Conservation (phyloP, 495 filamentous ascomycete genomes). For the Penicillium coffeae region DNA sequence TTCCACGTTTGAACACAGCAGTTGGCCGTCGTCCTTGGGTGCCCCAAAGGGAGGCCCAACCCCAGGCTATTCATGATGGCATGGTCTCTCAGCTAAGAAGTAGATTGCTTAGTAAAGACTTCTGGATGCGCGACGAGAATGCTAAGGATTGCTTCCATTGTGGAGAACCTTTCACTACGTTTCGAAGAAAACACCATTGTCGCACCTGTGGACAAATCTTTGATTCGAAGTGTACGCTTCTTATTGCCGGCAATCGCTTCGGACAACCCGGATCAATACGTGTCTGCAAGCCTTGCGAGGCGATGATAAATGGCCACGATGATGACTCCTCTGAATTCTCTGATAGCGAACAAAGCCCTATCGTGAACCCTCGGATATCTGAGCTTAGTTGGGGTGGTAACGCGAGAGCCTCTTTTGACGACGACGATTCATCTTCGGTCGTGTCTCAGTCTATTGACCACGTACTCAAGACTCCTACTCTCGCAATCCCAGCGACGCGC, state of each 20-base stretch:
- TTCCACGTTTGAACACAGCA: constrained; percentile 32
- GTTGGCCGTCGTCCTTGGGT: constrained; percentile 16
- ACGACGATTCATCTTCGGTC: constrained; percentile 45
- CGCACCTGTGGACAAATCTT: constrained; percentile 92
- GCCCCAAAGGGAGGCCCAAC: constrained; percentile 19
- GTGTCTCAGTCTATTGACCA: constrained; percentile 46
- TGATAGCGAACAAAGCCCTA: constrained; percentile 60
- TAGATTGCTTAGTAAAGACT: constrained; percentile 85
- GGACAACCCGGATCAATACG: constrained; percentile 82
- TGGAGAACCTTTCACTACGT: constrained; percentile 83
- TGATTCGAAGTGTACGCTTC: constrained; percentile 90
- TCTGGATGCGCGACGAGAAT: constrained; percentile 99
- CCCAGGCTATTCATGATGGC: constrained; percentile 19
- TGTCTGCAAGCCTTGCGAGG: constrained; percentile 92
- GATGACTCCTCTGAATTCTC: constrained; percentile 89
- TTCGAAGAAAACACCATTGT: constrained; percentile 95
- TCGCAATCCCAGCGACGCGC: constrained; percentile 86
- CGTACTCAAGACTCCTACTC: constrained; percentile 52
- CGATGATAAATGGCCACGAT: constrained; percentile 84
- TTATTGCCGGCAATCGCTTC: constrained; percentile 80
- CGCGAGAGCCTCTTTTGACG: constrained; percentile 27
- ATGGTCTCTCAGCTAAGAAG: constrained; percentile 59
- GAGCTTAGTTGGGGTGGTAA: constrained; percentile 28
- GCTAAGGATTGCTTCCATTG: constrained; percentile 97
- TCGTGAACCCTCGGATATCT: constrained; percentile 36